A percentile compares a stretch with the other conserved stretches of the same genome.
Evolutionary conservation across 1,284 basidiomycete genomes (phyloP).

Genomic region (Leccinum fallax): DNA sequence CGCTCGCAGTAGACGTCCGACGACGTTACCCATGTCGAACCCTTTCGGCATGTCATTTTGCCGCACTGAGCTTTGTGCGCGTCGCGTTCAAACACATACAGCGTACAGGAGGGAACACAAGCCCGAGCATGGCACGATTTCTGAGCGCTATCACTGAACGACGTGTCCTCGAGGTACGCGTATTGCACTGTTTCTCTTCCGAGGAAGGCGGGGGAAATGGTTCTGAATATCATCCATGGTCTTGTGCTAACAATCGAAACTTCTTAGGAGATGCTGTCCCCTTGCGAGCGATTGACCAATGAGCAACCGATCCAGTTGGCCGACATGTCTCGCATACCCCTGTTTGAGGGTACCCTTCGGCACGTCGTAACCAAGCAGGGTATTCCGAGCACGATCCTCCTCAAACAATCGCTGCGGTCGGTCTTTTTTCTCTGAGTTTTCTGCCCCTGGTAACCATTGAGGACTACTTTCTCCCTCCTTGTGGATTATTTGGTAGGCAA

Average conservation of each 20-base stretch:
- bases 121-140: constrained; percentile 32
- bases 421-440: neutral
- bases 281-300: constrained; percentile 17
- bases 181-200: neutral
- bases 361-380: constrained; percentile 13
- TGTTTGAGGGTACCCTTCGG: constrained; percentile 22
- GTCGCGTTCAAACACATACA: constrained; percentile 42
- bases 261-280: constrained; percentile 22
- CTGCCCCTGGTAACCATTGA: neutral
- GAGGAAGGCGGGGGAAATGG: neutral
- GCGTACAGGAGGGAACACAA: constrained; percentile 31
- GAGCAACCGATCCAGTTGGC: constrained; percentile 15
- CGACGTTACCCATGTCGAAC: constrained; percentile 11
- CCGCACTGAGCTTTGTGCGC: constrained; percentile 30
- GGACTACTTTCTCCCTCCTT: constrained; percentile 1
- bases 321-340: constrained; percentile 25
- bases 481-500: constrained; percentile 14
- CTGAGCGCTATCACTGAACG: constrained; percentile 14
- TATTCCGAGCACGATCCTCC: constrained; percentile 24
- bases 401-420: constrained; percentile 30
- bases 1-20: constrained; percentile 10
- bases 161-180: constrained; percentile 24
- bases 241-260: constrained; percentile 5
- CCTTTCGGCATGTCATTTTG: constrained; percentile 20
- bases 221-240: neutral